Evolutionary conservation across 73 alveolate species (phyloP).

Genomic region (Paramecium sonneborni): DNA sequence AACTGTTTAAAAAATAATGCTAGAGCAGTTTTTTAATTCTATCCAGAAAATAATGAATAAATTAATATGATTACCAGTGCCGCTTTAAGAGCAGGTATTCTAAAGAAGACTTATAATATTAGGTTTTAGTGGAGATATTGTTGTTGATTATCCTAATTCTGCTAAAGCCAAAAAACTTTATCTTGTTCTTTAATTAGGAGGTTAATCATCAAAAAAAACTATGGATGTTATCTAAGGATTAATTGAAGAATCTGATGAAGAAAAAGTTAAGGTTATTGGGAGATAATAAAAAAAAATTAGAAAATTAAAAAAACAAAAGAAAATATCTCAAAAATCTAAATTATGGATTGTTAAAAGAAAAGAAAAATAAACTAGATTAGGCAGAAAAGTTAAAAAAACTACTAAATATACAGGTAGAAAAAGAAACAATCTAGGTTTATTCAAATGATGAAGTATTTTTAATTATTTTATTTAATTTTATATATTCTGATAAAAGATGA

Average conservation of each 20-base stretch:
- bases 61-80: conserved; percentile 91
- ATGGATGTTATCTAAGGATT: conserved; percentile 59
- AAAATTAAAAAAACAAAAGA: conserved; percentile 50
- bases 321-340: conserved; percentile 35
- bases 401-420: conserved; percentile 95
- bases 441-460: neutral
- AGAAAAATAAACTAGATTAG: conserved; percentile 89
- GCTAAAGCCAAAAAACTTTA: conserved; percentile 93
- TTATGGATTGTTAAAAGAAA: conserved; percentile 90
- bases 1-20: conserved; percentile 90
- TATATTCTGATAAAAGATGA: conserved; percentile 73
- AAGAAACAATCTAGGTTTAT: conserved; percentile 75
- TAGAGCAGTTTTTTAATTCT: conserved; percentile 91
- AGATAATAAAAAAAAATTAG: conserved; percentile 65
- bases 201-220: conserved; percentile 35
- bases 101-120: neutral
- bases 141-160: conserved; percentile 95
- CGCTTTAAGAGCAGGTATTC: conserved; percentile 83
- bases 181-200: conserved; percentile 74
- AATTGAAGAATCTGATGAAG: conserved; percentile 58
- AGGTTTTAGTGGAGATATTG: conserved; percentile 97
- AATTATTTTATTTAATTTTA: neutral
- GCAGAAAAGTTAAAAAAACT: conserved; percentile 89
- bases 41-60: conserved; percentile 94
- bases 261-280: conserved; percentile 30